Evolutionary conservation across 257 asterid genomes (phyloP), one percentile per base, ranked within the genome.

Genomic region (Nicotiana obtusifolia): DNA sequence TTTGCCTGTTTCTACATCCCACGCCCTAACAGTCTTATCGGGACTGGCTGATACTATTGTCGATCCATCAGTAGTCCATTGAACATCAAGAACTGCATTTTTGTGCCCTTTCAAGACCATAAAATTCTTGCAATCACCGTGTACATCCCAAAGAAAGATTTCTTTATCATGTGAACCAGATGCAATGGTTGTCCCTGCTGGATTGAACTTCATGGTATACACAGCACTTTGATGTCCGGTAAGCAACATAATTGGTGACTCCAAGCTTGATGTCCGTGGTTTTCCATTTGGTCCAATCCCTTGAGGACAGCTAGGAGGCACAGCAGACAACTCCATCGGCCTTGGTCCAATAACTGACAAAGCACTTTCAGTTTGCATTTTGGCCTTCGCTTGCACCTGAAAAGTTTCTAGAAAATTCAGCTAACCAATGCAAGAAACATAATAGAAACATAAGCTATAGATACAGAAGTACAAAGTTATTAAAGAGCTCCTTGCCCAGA

Each of bases 111-210:
- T 91, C 81, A 96, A 81, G 82, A 94, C 97, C 94, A 92, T 90
- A 80, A 85, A 96, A 81, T 96, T 96, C 89, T 93, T 94, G 89
- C 99, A 96, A 65, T 96, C 98, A 24, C 94, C 95, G 26, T 90
- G 89, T 44, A 90, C 93, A 80, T 93, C 88, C 98, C 99, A 96
- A 69, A 96, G 89, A 80, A 94, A 96, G 30, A 96, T 94, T 82
- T 96, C 99, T 87, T 85, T 90, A 82, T 94, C 99, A 20, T 96
- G 98, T 3, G 99, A 94, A 73, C 98, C 99, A 49, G 98, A 96
- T 49, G 98, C 98, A 61, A 96, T 87, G 67, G 91, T 83, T 80
- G 93, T 93, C 56, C 99, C 99, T 37, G 90, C 84, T 62, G 99
- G 97, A 88, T 94, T 93, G 88, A 94, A 94, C 85, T 96, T 96